These are phyloP conservation scores for Saccharomyces uvarum DNA, from an alignment of 1,139 yeast species.

Conservation along the genomic window DNA sequence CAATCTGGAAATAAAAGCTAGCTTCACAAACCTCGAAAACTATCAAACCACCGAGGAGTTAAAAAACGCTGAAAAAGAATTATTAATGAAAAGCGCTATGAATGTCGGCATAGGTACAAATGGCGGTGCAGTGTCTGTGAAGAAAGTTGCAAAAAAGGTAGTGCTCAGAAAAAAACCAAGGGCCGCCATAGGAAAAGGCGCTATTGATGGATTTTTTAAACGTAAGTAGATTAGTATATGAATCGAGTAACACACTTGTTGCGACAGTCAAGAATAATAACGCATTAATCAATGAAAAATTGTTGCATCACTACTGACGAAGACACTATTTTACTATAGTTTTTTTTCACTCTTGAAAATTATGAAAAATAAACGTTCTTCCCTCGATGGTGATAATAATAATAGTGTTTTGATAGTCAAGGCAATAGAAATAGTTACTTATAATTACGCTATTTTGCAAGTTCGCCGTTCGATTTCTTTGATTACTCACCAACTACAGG, in stretches of 20 bases:
- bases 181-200: conserved; percentile 54
- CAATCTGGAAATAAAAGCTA: not conserved
- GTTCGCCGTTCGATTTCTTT: not conserved
- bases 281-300: not conserved
- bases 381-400: not conserved
- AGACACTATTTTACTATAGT: not conserved
- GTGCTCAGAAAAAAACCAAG: conserved; percentile 27
- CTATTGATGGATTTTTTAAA: conserved; percentile 55
- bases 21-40: not conserved
- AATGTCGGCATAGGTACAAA: conserved; percentile 15
- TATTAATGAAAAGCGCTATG: conserved; percentile 25
- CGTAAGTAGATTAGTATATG: conserved; percentile 5
- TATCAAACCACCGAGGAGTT: conserved; percentile 9
- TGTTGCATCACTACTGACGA: not conserved
- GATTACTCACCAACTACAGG: not conserved
- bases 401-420: not conserved
- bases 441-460: not conserved
- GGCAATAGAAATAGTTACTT: not conserved
- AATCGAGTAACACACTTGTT: not conserved
- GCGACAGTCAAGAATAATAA: too few relatives aligned
- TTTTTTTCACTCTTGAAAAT: not conserved
- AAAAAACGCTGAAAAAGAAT: conserved; percentile 18
- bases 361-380: not conserved
- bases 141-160: conserved; percentile 13
- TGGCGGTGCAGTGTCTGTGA: conserved; percentile 2